Base-by-base conservation (phyloP, 2,329 filamentous ascomycete genomes). In the Fusarium dimerum region DNA sequence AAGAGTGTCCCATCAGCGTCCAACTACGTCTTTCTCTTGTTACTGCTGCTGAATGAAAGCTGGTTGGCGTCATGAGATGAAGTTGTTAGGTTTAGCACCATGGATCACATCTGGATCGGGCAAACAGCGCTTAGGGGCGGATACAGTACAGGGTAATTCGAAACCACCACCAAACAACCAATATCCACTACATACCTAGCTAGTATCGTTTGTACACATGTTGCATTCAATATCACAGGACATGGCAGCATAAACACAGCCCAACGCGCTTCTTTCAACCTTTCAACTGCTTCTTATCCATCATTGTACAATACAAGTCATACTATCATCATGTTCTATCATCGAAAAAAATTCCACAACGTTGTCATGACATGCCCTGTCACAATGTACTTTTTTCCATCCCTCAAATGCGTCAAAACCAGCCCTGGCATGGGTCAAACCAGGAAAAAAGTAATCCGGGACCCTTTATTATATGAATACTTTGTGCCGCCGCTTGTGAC, bases 361-460 rank as follows among this genome's bases (percentile, higher is more conserved):
- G 32, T 36, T 36, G 32, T 15, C 32, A 5, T 36, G 32, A 36
- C 32, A 36, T 15, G 32, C 13, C 32, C 11, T 36, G 13, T 36
- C 32, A 36, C 13, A n/a, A n/a, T 49, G 54, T 61, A 36, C 55
- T 58, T 47, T 15, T 61, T 48, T 52, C 45, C 45, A 40, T 60
- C 50, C 54, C 52, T 52, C 62, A 59, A 61, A 54, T 54, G 51
- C 62, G 55, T 52, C 62, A 44, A 48, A 62, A 59, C 62, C 62
- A 51, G 55, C 62, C 62, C 54, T 47, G 18, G 13, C 55, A 45
- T 29, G 43, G 41, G 17, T 36, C n/a, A 51, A 42, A 48, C 41
- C 50, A 49, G 59, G 55, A 58, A 61, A 61, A 62, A 62, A 59
- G 62, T 55, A 58, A 61, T 64, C 53, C 58, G 53, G 55, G 55